Evolutionary conservation across 2,329 filamentous ascomycete species (phyloP).

Genomic region (Sporothrix schenckii): DNA sequence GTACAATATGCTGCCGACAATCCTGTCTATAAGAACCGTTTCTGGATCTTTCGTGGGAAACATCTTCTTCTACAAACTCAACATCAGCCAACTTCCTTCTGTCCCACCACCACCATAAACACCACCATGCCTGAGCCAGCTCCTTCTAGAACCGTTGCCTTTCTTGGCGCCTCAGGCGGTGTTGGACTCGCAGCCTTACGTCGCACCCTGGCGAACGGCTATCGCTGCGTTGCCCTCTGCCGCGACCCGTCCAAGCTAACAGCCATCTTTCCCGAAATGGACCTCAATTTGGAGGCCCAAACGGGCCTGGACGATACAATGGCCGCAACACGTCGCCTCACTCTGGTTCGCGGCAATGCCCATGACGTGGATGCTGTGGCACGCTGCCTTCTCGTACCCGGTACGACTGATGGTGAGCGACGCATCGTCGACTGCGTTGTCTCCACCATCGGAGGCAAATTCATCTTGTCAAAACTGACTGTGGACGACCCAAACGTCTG

Average conservation of each 20-base stretch:
- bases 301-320: neutral
- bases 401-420: neutral
- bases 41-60: neutral
- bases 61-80: neutral
- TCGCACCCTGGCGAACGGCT: conserved; percentile 50
- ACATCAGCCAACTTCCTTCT: conserved; percentile 39
- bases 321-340: conserved; percentile 44
- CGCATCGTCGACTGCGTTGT: conserved; percentile 52
- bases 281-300: neutral
- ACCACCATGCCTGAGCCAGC: neutral
- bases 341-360: conserved; percentile 53
- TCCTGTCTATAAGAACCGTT: neutral
- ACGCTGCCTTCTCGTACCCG: conserved; percentile 40
- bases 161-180: conserved; percentile 59
- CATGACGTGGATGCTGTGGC: conserved; percentile 43
- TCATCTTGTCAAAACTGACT: conserved; percentile 42
- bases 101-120: neutral
- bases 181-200: conserved; percentile 53
- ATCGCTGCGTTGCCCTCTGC: conserved; percentile 54
- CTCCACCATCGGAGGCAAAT: conserved; percentile 51
- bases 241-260: conserved; percentile 55
- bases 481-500: conserved; percentile 55
- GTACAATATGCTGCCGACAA: conserved; percentile 6
- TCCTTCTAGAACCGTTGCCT: conserved; percentile 45
- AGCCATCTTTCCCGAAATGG: neutral